Base-by-base conservation (phyloP, 192 early-diverging fungal genomes). In the Obelidium mucronatum region DNA sequence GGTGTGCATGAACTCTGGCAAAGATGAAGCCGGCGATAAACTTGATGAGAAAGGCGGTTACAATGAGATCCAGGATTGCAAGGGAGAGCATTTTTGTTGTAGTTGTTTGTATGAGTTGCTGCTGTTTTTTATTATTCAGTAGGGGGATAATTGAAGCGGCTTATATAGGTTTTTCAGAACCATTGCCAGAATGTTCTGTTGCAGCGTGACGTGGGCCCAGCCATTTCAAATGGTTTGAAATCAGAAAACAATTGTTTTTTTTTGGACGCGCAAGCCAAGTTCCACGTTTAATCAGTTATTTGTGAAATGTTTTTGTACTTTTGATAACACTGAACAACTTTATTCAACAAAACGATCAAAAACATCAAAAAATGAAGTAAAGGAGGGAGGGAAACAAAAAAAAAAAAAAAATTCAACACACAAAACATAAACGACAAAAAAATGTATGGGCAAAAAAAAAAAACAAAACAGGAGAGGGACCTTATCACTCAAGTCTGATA, bases 1-100 rank as follows among this genome's bases (percentile, higher is more conserved):
- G 48, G 48, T 8, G 11, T 5, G 55, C 4, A 30, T 58, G 8
- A 24, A 58, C 24, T 58, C 55, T 58, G 4, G 55, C 6, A 58
- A 68, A 35, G 30, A 68, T n/a, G 44, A 68, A 68, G 19, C 42
- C 44, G 5, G 2, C 67, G 19, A 68, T 68, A 44, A 52, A 19
- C 24, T 52, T 42, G n/a, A 68, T n/a, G 8, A 68, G 22, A 34
- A 68, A 68, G 44, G 42, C 40, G 11, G 67, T 53, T 6, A 52
- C 17, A n/a, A 68, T 19, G 22, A 68, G 19, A 44, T 68, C 67
- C 6, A 68, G 48, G 67, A 68, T 68, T 51, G 39, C 42, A 2
- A 68, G 67, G 40, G 42, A 68, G 67, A 68, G 42, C 67, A 68
- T 68, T 42, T 33, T 28, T 44, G 55, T 19, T 28, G 55, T 44